Evolutionary conservation across 2,329 filamentous ascomycete genomes (phyloP).

Genomic region (Sporothrix dimorphospora): DNA sequence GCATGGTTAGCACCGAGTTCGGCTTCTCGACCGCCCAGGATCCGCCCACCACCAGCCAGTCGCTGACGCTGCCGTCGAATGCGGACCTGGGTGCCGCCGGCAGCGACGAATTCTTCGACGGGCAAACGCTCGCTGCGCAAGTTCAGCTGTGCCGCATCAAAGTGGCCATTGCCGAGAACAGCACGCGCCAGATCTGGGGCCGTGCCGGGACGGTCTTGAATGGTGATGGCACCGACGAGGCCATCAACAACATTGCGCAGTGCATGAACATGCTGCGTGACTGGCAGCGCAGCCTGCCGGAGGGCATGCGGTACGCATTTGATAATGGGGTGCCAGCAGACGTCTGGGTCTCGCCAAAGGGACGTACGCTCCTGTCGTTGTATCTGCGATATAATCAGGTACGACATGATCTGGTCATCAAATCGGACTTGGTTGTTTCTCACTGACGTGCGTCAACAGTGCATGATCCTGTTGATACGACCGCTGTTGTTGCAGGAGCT

Average conservation of each 20-base stretch:
- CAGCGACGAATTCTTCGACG: slow-evolving; percentile 29
- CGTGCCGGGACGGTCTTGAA: neutral
- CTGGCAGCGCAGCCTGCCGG: slow-evolving; percentile 23
- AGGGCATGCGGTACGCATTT: slow-evolving; percentile 18
- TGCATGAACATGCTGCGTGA: slow-evolving; percentile 28
- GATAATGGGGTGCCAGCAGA: slow-evolving; percentile 23
- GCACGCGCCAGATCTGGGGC: slow-evolving; percentile 18
- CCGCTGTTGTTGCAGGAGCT: slow-evolving; percentile 32
- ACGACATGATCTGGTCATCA: neutral
- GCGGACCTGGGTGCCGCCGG: neutral
- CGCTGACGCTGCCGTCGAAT: neutral
- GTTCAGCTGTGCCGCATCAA: slow-evolving; percentile 31
- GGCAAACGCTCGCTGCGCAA: slow-evolving; percentile 19
- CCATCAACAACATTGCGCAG: neutral
- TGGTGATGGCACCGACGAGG: slow-evolving; percentile 8
- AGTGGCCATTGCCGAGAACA: slow-evolving; percentile 25
- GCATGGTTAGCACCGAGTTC: slow-evolving; percentile 34
- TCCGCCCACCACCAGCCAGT: neutral
- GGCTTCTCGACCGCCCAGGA: slow-evolving; percentile 19
- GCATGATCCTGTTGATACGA: slow-evolving; percentile 30
- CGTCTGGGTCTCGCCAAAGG: slow-evolving; percentile 21
- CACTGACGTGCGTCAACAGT: neutral
- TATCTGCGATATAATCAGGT: slow-evolving; percentile 33
- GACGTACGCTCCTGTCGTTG: slow-evolving; percentile 22
- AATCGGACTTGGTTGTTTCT: neutral